These are phyloP conservation scores for Scutellaria galericulata DNA, from an alignment of 257 asterid species.

Conservation along the genomic window DNA sequence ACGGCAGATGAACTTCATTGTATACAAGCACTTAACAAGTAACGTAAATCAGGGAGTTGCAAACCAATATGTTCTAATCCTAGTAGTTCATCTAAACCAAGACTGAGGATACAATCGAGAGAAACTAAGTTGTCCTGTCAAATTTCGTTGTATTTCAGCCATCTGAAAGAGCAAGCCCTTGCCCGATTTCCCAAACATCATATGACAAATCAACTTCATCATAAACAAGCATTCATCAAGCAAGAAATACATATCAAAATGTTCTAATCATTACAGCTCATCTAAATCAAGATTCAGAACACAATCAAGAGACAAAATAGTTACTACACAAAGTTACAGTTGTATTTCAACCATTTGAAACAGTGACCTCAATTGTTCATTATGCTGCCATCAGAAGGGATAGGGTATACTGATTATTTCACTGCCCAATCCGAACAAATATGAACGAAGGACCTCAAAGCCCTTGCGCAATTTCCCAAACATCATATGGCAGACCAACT, in stretches of 20 bases:
- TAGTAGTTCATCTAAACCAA: not conserved
- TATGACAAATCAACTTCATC: slow-evolving; percentile 42
- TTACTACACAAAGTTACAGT: too few species aligned
- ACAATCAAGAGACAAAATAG: too few species aligned
- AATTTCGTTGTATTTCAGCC: not conserved
- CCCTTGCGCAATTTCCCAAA: slow-evolving; percentile 80
- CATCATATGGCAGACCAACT: slow-evolving; percentile 55
- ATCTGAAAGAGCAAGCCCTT: not conserved
- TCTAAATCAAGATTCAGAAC: too few species aligned
- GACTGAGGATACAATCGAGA: not conserved
- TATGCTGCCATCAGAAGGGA: too few species aligned
- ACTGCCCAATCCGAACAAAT: not conserved
- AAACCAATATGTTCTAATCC: not conserved
- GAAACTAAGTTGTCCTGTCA: not conserved
- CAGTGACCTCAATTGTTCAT: too few species aligned
- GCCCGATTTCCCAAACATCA: slow-evolving; percentile 51
- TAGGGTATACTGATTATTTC: too few species aligned
- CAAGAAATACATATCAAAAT: too few species aligned
- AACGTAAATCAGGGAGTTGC: not conserved
- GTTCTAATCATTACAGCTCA: too few species aligned
- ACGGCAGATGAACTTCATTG: too few species aligned
- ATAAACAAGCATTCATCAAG: slow-evolving; percentile 1
- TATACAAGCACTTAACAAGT: too few species aligned
- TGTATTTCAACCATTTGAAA: too few species aligned
- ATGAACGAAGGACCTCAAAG: slow-evolving; percentile 53